Percentiles rank a stretch among this genome's conserved stretches.
phyloP scores from a whole-genome alignment of 139 green algal species.

The Tetradesmus obliquus region DNA sequence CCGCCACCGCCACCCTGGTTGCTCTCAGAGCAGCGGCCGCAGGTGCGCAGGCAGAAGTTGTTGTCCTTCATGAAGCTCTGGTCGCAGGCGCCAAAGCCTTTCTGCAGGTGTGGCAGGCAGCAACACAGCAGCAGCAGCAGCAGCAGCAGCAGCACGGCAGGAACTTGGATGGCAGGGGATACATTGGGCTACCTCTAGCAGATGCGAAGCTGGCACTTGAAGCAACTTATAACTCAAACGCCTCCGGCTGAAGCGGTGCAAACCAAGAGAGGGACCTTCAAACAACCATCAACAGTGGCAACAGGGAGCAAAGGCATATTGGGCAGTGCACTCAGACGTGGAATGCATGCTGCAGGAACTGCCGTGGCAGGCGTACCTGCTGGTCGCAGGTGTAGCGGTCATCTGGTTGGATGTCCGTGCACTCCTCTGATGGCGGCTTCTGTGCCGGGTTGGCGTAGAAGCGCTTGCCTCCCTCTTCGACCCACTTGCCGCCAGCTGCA shows the following conservation, averaged over 20 bases:
- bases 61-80: neutral
- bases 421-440: neutral
- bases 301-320: too few relatives aligned
- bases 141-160: neutral
- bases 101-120: neutral
- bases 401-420: neutral
- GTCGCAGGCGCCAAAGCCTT: neutral
- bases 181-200: too few relatives aligned
- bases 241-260: too few relatives aligned
- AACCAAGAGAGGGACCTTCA: too few relatives aligned
- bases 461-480: neutral
- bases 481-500: neutral
- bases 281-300: too few relatives aligned
- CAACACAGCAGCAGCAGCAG: neutral
- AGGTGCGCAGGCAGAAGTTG: neutral
- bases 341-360: too few relatives aligned
- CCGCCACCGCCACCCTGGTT: neutral
- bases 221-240: too few relatives aligned
- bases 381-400: conserved; percentile 11
- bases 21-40: neutral
- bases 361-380: neutral
- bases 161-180: too few relatives aligned
- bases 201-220: too few relatives aligned
- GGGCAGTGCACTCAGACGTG: too few relatives aligned
- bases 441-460: neutral